Percentiles rank a stretch among this genome's conserved stretches.
These are phyloP conservation scores for Malassezia sympodialis DNA, from an alignment of 1,284 basidiomycete genomes.

Conservation along the genomic window DNA sequence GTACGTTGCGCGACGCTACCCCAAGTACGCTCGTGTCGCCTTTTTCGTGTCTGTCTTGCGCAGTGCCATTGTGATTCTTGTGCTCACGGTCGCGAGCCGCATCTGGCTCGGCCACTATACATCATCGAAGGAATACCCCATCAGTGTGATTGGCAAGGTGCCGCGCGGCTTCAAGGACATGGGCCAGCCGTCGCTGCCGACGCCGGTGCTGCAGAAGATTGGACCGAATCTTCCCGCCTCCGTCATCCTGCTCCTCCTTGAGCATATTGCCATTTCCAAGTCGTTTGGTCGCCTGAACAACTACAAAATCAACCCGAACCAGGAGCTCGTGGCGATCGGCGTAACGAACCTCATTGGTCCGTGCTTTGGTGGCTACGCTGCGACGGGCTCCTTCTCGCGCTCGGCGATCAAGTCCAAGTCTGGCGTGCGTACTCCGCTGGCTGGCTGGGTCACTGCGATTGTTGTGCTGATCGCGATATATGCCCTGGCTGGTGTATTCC, in stretches of 20 bases:
- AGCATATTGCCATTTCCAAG: slow-evolving; percentile 87
- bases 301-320: slow-evolving; percentile 95
- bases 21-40: slow-evolving; percentile 61
- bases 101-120: slow-evolving; percentile 30
- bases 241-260: slow-evolving; percentile 84
- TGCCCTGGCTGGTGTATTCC: slow-evolving; percentile 56
- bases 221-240: slow-evolving; percentile 75
- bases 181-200: slow-evolving; percentile 61
- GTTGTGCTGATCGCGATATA: slow-evolving; percentile 89
- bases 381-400: slow-evolving; percentile 94
- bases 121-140: slow-evolving; percentile 62
- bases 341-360: slow-evolving; percentile 61
- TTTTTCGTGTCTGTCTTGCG: slow-evolving; percentile 44
- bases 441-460: slow-evolving; percentile 74
- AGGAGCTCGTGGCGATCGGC: slow-evolving; percentile 93
- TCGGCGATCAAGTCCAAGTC: slow-evolving; percentile 92
- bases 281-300: slow-evolving; percentile 91
- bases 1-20: slow-evolving; percentile 58
- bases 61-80: slow-evolving; percentile 45
- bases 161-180: slow-evolving; percentile 56
- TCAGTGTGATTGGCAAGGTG: slow-evolving; percentile 73
- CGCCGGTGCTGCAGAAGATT: slow-evolving; percentile 60
- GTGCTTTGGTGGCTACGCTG: slow-evolving; percentile 81
- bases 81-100: slow-evolving; percentile 54
- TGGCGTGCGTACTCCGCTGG: slow-evolving; percentile 85